phyloP scores from a whole-genome alignment of 345 rosid species.

The Salix udensis region DNA sequence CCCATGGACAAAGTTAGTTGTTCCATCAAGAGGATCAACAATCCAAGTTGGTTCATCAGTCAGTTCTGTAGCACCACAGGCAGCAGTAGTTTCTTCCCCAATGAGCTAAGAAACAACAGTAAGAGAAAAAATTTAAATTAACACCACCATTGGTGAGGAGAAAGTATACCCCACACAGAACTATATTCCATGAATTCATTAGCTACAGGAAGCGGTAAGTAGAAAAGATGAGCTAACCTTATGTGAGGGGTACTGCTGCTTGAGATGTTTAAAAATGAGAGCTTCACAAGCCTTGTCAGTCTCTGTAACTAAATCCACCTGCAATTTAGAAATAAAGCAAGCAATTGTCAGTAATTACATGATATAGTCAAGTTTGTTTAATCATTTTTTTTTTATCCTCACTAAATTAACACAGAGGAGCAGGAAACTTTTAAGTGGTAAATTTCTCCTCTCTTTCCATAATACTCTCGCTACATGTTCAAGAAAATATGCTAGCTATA shows the following conservation, averaged over 20 bases:
- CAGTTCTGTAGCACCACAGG: conserved; percentile 62
- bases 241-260: conserved; percentile 58
- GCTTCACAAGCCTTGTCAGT: conserved; percentile 97
- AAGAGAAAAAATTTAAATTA: conserved; percentile 2
- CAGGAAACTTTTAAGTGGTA: neutral
- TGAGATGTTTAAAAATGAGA: conserved; percentile 75
- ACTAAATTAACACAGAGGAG: neutral
- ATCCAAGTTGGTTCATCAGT: conserved; percentile 98
- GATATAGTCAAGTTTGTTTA: neutral
- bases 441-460: neutral
- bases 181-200: neutral
- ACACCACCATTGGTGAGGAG: neutral
- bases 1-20: conserved; percentile 98
- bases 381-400: neutral
- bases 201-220: neutral
- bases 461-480: neutral
- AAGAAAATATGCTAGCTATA: neutral
- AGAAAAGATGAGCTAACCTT: conserved; percentile 40
- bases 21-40: conserved; percentile 99
- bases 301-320: conserved; percentile 97
- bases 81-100: conserved; percentile 97
- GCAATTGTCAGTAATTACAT: neutral
- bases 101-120: conserved; percentile 53
- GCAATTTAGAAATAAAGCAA: conserved; percentile 12
- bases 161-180: neutral